phyloP scores from a whole-genome alignment of 768 basidiomycete genomes.

The Boletus coccyginus region DNA sequence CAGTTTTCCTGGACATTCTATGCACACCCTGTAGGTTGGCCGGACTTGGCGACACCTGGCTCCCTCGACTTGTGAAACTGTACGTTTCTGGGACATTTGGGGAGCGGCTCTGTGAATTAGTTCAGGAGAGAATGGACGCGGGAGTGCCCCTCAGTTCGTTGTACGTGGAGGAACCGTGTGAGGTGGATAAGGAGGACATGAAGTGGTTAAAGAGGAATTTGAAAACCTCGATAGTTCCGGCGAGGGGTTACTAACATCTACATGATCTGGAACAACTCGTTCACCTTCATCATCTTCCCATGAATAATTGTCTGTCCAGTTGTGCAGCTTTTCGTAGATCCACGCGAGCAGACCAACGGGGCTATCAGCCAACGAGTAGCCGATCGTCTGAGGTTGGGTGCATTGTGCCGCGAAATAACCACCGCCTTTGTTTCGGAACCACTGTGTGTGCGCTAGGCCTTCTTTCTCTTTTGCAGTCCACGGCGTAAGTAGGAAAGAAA shows the following conservation, averaged over 20 bases:
- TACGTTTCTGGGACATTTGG: constrained; percentile 40
- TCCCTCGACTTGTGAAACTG: constrained; percentile 52
- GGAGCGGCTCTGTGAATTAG: too few relatives aligned
- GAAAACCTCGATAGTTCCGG: constrained; percentile 28
- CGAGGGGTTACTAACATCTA: too few relatives aligned
- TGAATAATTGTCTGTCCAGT: constrained; percentile 48
- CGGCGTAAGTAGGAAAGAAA: constrained; percentile 25
- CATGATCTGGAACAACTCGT: neutral
- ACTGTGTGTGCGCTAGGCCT: constrained; percentile 13
- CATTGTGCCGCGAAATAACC: constrained; percentile 33
- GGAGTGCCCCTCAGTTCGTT: constrained; percentile 47
- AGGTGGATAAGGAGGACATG: constrained; percentile 39
- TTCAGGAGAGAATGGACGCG: constrained; percentile 33
- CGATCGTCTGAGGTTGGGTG: constrained; percentile 52
- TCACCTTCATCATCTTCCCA: constrained; percentile 56
- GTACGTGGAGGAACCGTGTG: constrained; percentile 44
- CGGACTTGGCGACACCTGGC: constrained; percentile 24
- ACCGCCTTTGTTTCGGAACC: constrained; percentile 18
- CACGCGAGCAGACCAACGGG: constrained; percentile 51
- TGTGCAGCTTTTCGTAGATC: constrained; percentile 49
- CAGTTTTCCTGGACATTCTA: constrained; percentile 26
- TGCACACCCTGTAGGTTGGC: neutral
- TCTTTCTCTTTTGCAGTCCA: constrained; percentile 27
- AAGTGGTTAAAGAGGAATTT: constrained; percentile 52
- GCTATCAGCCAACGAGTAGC: constrained; percentile 53